Evolutionary conservation across 2,329 filamentous ascomycete species (phyloP).

Genomic region (Rosellinia necatrix): DNA sequence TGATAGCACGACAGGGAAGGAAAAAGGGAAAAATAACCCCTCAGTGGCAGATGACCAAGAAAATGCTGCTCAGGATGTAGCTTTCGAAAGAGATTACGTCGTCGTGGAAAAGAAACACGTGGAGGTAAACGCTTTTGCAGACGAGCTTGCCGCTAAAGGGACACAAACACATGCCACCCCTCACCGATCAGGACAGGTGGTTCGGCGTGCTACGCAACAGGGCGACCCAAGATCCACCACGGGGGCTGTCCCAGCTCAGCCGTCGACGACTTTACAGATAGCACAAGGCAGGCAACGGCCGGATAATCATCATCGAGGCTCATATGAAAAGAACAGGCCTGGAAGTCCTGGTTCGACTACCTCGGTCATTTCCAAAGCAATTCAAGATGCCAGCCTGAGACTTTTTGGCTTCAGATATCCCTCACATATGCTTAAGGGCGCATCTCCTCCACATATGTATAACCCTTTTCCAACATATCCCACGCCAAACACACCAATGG

Average conservation of each 20-base stretch:
- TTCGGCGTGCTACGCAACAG: constrained; percentile 79
- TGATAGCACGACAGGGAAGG: constrained; percentile 43
- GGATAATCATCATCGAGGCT: constrained; percentile 75
- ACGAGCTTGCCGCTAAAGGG: constrained; percentile 84
- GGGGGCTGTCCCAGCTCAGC: constrained; percentile 68
- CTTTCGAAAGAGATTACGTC: constrained; percentile 92
- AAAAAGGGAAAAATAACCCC: constrained; percentile 40
- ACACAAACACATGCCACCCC: constrained; percentile 52
- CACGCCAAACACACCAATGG: constrained; percentile 62
- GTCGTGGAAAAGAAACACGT: constrained; percentile 93
- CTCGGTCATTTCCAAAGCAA: constrained; percentile 90
- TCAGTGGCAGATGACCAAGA: constrained; percentile 60
- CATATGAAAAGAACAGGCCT: constrained; percentile 77
- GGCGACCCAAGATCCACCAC: constrained; percentile 70
- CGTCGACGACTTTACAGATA: constrained; percentile 76
- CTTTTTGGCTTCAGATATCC: constrained; percentile 74
- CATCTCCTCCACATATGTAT: constrained; percentile 76
- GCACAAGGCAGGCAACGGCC: constrained; percentile 66
- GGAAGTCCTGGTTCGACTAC: constrained; percentile 74
- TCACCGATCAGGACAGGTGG: constrained; percentile 65
- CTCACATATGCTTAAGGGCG: constrained; percentile 64
- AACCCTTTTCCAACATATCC: constrained; percentile 86
- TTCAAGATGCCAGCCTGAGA: constrained; percentile 85
- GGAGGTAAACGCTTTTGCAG: constrained; percentile 95
- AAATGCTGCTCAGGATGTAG: constrained; percentile 81